These are phyloP conservation scores for Tetrahymena thermophila DNA, from an alignment of 73 alveolate genomes.

Conservation along the genomic window DNA sequence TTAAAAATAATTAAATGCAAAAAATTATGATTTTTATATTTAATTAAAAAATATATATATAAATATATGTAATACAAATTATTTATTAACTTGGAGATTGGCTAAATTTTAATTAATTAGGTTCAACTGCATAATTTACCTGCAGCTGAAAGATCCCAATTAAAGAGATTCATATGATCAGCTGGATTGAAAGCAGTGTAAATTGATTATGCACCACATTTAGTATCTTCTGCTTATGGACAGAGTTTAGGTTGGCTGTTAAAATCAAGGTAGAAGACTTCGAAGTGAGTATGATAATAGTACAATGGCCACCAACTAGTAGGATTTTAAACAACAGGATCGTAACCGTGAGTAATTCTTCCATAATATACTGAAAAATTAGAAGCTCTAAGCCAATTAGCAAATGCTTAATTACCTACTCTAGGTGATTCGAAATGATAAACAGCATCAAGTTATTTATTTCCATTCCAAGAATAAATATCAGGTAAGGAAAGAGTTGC, in stretches of 20 bases:
- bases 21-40: too few relatives aligned
- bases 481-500: conserved; percentile 27
- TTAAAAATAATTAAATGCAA: too few relatives aligned
- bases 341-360: conserved; percentile 33
- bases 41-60: too few relatives aligned
- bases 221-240: background rate
- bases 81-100: too few relatives aligned
- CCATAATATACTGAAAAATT: conserved; percentile 4
- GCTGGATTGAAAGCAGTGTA: background rate
- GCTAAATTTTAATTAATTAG: background rate
- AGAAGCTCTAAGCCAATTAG: background rate
- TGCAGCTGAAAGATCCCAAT: background rate
- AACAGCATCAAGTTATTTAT: background rate
- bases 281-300: background rate
- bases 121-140: background rate
- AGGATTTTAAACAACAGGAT: conserved; percentile 38
- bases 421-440: background rate
- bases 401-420: background rate
- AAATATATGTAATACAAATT: too few relatives aligned
- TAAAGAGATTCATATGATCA: background rate
- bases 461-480: background rate
- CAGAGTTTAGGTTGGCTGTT: background rate
- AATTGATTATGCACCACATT: background rate
- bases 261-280: background rate
- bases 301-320: background rate